Base-by-base conservation (phyloP, 352 stramenopile species). In the Phytophthora macrochlamydospora region DNA sequence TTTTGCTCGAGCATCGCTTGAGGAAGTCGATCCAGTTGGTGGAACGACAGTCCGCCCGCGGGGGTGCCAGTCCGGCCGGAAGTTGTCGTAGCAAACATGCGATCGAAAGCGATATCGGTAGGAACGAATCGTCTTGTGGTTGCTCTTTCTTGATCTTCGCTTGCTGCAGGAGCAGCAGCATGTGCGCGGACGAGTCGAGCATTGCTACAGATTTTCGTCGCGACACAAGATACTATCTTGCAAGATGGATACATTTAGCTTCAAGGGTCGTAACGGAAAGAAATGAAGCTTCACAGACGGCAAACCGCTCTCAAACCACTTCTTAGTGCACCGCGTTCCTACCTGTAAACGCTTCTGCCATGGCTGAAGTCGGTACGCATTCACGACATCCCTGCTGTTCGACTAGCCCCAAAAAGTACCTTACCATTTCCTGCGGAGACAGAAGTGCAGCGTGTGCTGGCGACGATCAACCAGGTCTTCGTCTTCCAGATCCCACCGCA, bases 381-480 rank as follows among this genome's bases (percentile, higher is more conserved):
- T 31, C 3, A 2, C 12, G 40, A 46, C 9, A 29, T 49, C 3
- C 3, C 29, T 49, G 40, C 11, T 3, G 6, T 29, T 49, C 43
- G 43, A 49, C 43, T 49, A 49, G 43, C 13, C 18, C 18, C 18
- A 24, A 49, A 49, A 49, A 49, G 40, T 46, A 46, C 18, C 40
- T 46, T 46, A 24, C 18, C 18, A 24, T 24, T 24, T 46, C 14
- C 40, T 5, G 13, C 9, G 7, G 58, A 62, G 37, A 32, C 51
- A 85, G 76, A 76, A 69, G 71, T 91, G 44, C 66, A 83, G 67
- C 79, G 82, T 43, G 76, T 88, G 55, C 60, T 91, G 29, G 76
- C 76, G 18, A 79, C 81, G 38, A 89, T 91, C 70, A 90, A 90
- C 67, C 76, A 87, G 56, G 78, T 78, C 31, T 91, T 91, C 69